Percentiles rank a stretch among this genome's conserved stretches.
Evolutionary conservation across 305 asterid species (phyloP).

Genomic region (Caryopteris hybrid): DNA sequence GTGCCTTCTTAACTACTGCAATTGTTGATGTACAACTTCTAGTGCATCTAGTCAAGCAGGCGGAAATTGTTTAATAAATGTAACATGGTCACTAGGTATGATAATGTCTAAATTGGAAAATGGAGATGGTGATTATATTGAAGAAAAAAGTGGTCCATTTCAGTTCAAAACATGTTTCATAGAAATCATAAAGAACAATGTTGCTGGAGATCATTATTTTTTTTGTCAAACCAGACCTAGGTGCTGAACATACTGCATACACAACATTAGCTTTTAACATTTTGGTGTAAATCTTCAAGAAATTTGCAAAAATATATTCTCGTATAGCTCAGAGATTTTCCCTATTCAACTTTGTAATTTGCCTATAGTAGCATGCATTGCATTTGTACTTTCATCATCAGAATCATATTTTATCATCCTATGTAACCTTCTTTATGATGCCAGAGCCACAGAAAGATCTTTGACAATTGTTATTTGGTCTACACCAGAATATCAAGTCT

Average conservation of each 20-base stretch:
- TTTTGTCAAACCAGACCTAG: too few relatives aligned
- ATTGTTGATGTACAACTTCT: background rate
- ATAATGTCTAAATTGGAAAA: background rate
- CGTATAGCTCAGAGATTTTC: background rate
- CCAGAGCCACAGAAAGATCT: too few relatives aligned
- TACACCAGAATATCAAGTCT: too few relatives aligned
- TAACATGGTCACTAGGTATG: background rate
- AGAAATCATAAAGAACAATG: too few relatives aligned
- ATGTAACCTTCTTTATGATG: too few relatives aligned
- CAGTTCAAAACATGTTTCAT: background rate
- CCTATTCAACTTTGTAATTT: background rate
- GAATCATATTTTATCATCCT: background rate
- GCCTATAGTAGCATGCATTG: background rate
- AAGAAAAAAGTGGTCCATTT: background rate
- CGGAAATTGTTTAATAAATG: background rate
- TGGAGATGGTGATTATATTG: background rate
- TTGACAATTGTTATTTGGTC: too few relatives aligned
- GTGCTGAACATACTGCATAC: too few relatives aligned
- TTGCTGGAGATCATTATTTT: too few relatives aligned
- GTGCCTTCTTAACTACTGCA: background rate
- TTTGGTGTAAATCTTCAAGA: too few relatives aligned
- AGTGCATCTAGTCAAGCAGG: background rate
- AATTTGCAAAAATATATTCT: background rate
- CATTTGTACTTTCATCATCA: background rate
- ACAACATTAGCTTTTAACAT: too few relatives aligned